Evolutionary conservation across 106 monocot genomes (phyloP).

Genomic region (Dendrobium nobile): DNA sequence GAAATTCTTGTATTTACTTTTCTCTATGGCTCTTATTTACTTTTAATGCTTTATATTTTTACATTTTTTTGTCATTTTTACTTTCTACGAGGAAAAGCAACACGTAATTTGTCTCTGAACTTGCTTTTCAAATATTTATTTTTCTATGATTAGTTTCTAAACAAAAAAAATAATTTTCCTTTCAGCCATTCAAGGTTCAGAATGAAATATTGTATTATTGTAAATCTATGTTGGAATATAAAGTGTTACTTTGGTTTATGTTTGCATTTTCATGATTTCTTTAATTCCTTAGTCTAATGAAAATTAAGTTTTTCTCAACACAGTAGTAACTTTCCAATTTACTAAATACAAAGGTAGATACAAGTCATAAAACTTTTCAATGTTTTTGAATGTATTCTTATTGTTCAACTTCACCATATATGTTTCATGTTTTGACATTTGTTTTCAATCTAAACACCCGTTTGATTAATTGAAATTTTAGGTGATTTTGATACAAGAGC

Average conservation of each 20-base stretch:
- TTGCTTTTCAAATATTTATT: neutral
- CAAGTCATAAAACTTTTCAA: neutral
- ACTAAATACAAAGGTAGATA: neutral
- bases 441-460: neutral
- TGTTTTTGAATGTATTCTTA: neutral
- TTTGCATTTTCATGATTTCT: neutral
- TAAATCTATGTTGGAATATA: neutral
- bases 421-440: neutral
- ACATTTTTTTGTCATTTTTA: neutral
- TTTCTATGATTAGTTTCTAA: neutral
- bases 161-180: neutral
- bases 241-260: neutral
- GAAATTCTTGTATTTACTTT: neutral
- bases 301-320: neutral
- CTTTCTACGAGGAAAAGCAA: neutral
- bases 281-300: neutral
- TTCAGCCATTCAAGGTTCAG: neutral
- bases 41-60: neutral
- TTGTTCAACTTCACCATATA: neutral
- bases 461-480: slow-evolving; percentile 17
- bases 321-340: neutral
- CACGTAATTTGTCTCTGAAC: neutral
- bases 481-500: slow-evolving; percentile 98
- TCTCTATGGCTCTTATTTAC: neutral
- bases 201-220: neutral